Conservation (phyloP, 2,329 filamentous ascomycete species). For the Penicillium sp. region DNA sequence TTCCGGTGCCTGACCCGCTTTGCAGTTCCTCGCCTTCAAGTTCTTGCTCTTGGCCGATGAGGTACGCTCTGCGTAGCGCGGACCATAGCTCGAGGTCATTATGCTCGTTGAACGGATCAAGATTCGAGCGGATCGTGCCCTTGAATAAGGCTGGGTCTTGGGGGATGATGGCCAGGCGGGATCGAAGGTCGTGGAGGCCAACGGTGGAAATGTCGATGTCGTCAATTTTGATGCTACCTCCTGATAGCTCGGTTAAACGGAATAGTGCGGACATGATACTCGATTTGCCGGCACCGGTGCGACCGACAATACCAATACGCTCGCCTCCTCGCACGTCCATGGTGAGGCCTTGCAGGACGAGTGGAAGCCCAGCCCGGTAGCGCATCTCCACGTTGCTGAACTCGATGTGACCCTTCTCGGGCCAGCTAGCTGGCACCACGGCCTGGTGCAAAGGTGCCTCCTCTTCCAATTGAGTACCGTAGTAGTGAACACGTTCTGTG, state of each 20-base stretch:
- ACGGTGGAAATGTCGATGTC: constrained; percentile 44
- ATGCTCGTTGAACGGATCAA: constrained; percentile 48
- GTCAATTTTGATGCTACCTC: constrained; percentile 44
- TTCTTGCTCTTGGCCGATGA: constrained; percentile 48
- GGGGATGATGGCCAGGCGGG: constrained; percentile 45
- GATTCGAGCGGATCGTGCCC: constrained; percentile 45
- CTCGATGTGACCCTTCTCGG: constrained; percentile 76
- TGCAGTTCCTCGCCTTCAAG: constrained; percentile 43
- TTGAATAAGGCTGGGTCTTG: constrained; percentile 48
- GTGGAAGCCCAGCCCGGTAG: constrained; percentile 68
- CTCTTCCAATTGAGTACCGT: constrained; percentile 80
- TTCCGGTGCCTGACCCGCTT: constrained; percentile 32
- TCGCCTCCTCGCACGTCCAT: constrained; percentile 47
- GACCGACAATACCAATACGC: constrained; percentile 49
- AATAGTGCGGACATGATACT: constrained; percentile 49
- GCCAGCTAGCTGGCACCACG: constrained; percentile 74
- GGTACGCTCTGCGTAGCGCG: constrained; percentile 45
- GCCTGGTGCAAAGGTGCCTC: constrained; percentile 78
- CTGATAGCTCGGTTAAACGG: constrained; percentile 43
- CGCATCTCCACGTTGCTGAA: constrained; percentile 77
- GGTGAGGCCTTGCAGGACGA: constrained; percentile 67
- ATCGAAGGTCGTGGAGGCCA: constrained; percentile 43
- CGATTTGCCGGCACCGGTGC: constrained; percentile 48
- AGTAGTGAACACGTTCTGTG: constrained; percentile 87
- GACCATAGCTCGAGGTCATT: constrained; percentile 49